Evolutionary conservation across 495 filamentous ascomycete species (phyloP).

Genomic region (Cryomyces minteri): DNA sequence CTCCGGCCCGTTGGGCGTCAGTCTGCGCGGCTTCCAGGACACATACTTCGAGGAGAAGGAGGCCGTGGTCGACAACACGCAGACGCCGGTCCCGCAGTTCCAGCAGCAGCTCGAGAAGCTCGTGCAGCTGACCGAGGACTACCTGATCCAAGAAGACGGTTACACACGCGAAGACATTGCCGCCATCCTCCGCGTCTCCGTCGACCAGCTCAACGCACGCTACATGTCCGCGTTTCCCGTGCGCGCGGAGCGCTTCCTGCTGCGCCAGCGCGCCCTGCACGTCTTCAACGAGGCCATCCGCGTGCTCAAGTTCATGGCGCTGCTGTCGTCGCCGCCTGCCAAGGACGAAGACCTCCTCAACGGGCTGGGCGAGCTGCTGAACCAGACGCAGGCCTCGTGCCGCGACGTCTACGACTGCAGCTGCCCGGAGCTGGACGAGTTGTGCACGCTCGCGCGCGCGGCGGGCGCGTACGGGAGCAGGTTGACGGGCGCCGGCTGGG

Average conservation of each 20-base stretch:
- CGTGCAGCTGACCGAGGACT: slow-evolving; percentile 40
- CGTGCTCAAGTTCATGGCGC: slow-evolving; percentile 60
- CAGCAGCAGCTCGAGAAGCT: slow-evolving; percentile 52
- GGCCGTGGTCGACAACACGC: slow-evolving; percentile 23
- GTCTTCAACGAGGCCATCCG: slow-evolving; percentile 80
- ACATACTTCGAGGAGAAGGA: slow-evolving; percentile 51
- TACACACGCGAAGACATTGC: slow-evolving; percentile 83
- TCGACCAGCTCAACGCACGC: slow-evolving; percentile 47
- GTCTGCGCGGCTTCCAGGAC: slow-evolving; percentile 72
- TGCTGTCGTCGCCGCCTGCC: slow-evolving; percentile 31
- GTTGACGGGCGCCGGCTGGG: slow-evolving; percentile 91
- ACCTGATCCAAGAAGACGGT: slow-evolving; percentile 53
- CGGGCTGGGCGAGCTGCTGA: slow-evolving; percentile 67
- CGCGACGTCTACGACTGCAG: slow-evolving; percentile 75
- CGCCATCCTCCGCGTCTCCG: slow-evolving; percentile 44
- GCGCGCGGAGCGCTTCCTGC: slow-evolving; percentile 70
- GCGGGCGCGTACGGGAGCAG: slow-evolving; percentile 73
- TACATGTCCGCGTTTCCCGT: slow-evolving; percentile 79
- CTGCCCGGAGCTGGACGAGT: slow-evolving; percentile 71
- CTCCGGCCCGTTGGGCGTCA: slow-evolving; percentile 65
- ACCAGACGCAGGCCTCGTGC: slow-evolving; percentile 76
- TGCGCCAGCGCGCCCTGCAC: slow-evolving; percentile 72
- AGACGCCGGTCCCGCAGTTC: slow-evolving; percentile 21
- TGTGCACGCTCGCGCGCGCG: slow-evolving; percentile 59
- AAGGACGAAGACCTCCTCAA: slow-evolving; percentile 38